Evolutionary conservation across 2,329 filamentous ascomycete species (phyloP).

Genomic region (Xylaria sp.): DNA sequence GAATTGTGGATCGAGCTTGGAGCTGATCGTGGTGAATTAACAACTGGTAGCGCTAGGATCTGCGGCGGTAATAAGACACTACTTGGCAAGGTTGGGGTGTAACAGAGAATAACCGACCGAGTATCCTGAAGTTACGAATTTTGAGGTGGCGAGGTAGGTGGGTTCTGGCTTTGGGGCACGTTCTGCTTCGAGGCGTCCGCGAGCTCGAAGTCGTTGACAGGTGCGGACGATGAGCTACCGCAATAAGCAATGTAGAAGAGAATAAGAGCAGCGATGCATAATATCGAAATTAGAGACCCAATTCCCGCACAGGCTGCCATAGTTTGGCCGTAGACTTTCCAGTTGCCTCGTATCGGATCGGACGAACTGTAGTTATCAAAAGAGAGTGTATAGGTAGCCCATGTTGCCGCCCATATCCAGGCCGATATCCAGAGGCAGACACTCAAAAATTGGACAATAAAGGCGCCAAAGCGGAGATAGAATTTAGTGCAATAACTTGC

Average conservation of each 20-base stretch:
- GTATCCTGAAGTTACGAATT: neutral
- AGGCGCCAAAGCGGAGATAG: slow-evolving; percentile 40
- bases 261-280: slow-evolving; percentile 53
- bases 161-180: neutral
- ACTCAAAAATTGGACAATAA: slow-evolving; percentile 52
- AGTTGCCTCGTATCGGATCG: slow-evolving; percentile 30
- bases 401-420: slow-evolving; percentile 57
- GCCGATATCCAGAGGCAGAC: slow-evolving; percentile 59
- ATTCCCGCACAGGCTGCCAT: slow-evolving; percentile 56
- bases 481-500: slow-evolving; percentile 52
- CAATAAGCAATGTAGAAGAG: slow-evolving; percentile 55
- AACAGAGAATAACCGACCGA: neutral
- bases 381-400: slow-evolving; percentile 48
- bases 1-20: no score
- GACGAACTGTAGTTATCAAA: slow-evolving; percentile 41
- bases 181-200: slow-evolving; percentile 18
- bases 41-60: no score
- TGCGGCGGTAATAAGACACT: neutral
- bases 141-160: neutral
- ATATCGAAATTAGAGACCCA: slow-evolving; percentile 56
- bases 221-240: slow-evolving; percentile 37
- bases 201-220: slow-evolving; percentile 44
- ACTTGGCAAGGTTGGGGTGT: neutral
- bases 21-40: no score
- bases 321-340: slow-evolving; percentile 48